A percentile compares a stretch with the other conserved stretches of the same genome.
Conservation (phyloP, 805 yeast genomes). For the Diddensiella santjacobensis region DNA sequence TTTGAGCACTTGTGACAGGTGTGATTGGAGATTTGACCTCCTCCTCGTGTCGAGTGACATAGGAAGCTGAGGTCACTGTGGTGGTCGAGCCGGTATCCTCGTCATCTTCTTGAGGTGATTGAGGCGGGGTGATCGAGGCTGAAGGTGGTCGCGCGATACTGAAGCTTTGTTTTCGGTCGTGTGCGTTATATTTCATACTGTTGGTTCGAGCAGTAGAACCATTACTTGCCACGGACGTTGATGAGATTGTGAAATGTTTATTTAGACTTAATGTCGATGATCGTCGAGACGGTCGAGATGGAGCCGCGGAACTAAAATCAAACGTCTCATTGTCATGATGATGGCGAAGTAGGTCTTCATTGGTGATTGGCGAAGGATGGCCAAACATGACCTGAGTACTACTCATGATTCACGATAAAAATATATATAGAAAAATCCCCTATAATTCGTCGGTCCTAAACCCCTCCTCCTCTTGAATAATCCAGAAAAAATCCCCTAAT, state of each 20-base stretch:
- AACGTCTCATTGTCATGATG: constrained; percentile 5
- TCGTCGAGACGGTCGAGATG: constrained; percentile 2
- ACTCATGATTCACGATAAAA: background rate
- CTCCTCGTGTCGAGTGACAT: background rate
- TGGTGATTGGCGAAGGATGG: background rate
- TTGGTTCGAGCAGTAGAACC: background rate
- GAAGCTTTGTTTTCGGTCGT: constrained; percentile 1
- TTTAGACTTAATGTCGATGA: constrained; percentile 7
- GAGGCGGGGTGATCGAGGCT: constrained; percentile 9
- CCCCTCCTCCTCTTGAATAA: too few relatives aligned
- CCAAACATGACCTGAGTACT: constrained; percentile 1
- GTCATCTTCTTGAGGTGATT: constrained; percentile 6
- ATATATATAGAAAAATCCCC: too few relatives aligned
- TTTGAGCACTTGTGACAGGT: background rate
- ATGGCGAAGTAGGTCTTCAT: too few relatives aligned
- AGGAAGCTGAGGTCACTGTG: background rate
- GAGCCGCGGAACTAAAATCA: constrained; percentile 14
- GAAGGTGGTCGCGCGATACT: background rate
- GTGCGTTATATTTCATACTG: constrained; percentile 2
- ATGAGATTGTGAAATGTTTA: background rate
- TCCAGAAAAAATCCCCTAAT: too few relatives aligned
- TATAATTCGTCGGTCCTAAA: too few relatives aligned
- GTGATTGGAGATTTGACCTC: background rate
- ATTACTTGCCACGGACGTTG: background rate
- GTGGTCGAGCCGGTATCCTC: constrained; percentile 1